Conservation (phyloP, 805 yeast species). For the Phaffomyces antillensis region DNA sequence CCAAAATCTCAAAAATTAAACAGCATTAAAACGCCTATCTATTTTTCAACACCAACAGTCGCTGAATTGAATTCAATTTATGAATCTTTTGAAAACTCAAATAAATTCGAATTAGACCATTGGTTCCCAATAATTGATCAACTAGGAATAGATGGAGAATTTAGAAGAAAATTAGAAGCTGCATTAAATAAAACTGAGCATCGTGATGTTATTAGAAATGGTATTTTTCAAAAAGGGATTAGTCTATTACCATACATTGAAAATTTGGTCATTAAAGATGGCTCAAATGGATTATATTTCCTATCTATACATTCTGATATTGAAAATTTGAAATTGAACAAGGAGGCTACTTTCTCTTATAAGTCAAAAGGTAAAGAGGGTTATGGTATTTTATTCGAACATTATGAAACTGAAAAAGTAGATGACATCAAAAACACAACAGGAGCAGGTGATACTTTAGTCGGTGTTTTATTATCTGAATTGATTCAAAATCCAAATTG, state of each 20-base stretch:
- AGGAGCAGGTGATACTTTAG: conserved; percentile 84
- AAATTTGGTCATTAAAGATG: conserved; percentile 58
- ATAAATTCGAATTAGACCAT: conserved; percentile 40
- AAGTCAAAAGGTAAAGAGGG: conserved; percentile 14
- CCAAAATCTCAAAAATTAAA: conserved; percentile 43
- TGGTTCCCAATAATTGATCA: conserved; percentile 77
- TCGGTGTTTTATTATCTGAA: conserved; percentile 47
- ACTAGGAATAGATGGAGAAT: conserved; percentile 39
- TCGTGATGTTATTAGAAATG: conserved; percentile 29
- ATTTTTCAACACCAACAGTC: conserved; percentile 54
- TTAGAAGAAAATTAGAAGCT: conserved; percentile 39
- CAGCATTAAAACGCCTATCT: conserved; percentile 5
- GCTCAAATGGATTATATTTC: conserved; percentile 51
- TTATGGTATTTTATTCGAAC: conserved; percentile 56
- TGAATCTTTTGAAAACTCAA: conserved; percentile 37
- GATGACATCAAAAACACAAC: conserved; percentile 55
- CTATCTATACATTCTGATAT: conserved; percentile 27
- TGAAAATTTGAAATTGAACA: neutral
- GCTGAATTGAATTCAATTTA: conserved; percentile 53
- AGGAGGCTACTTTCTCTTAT: conserved; percentile 11
- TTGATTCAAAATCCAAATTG: conserved; percentile 3
- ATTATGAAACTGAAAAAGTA: conserved; percentile 39
- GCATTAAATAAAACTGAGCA: conserved; percentile 19
- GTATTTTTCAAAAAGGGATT: conserved; percentile 57
- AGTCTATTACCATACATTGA: conserved; percentile 72